A percentile compares a stretch with the other conserved stretches of the same genome.
phyloP scores from a whole-genome alignment of 2,329 filamentous ascomycete species.

The Botrytis deweyae region DNA sequence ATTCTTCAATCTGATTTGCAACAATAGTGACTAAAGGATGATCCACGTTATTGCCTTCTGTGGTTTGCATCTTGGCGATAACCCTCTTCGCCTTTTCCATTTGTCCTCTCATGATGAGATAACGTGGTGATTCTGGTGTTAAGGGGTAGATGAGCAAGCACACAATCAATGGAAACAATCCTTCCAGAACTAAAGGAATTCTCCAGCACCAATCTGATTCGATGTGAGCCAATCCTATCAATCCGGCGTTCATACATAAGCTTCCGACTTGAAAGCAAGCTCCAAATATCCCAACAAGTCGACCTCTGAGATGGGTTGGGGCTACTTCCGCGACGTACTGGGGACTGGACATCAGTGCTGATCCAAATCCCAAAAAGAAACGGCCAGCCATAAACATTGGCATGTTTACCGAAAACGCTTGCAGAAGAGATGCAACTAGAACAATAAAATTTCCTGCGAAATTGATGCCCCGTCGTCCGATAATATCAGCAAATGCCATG shows the following conservation, averaged over 20 bases:
- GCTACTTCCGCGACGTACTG: constrained; percentile 50
- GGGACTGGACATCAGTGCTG: constrained; percentile 37
- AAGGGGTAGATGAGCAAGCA: constrained; percentile 35
- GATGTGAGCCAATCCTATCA: constrained; percentile 41
- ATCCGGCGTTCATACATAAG: constrained; percentile 43
- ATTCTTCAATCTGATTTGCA: constrained; percentile 38
- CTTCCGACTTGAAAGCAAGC: constrained; percentile 45
- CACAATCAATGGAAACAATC: constrained; percentile 41
- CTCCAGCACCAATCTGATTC: constrained; percentile 20
- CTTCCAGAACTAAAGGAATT: constrained; percentile 35
- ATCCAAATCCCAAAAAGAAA: constrained; percentile 34
- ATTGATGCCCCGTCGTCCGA: constrained; percentile 51
- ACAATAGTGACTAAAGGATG: constrained; percentile 30
- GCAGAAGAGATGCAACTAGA: constrained; percentile 43
- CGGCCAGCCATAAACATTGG: constrained; percentile 34
- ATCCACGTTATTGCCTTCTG: constrained; percentile 39
- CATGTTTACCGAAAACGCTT: constrained; percentile 30
- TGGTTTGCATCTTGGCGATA: constrained; percentile 49
- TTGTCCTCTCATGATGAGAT: constrained; percentile 40
- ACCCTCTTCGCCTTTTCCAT: constrained; percentile 41
- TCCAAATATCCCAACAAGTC: constrained; percentile 49
- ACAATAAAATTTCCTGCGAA: constrained; percentile 48
- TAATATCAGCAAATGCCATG: constrained; percentile 50
- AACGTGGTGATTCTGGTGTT: constrained; percentile 41
- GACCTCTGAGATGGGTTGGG: constrained; percentile 49